A percentile compares a stretch with the other conserved stretches of the same genome.
These are phyloP conservation scores for Clonostachys sp. DNA, from an alignment of 2,329 filamentous ascomycete species.

Conservation along the genomic window DNA sequence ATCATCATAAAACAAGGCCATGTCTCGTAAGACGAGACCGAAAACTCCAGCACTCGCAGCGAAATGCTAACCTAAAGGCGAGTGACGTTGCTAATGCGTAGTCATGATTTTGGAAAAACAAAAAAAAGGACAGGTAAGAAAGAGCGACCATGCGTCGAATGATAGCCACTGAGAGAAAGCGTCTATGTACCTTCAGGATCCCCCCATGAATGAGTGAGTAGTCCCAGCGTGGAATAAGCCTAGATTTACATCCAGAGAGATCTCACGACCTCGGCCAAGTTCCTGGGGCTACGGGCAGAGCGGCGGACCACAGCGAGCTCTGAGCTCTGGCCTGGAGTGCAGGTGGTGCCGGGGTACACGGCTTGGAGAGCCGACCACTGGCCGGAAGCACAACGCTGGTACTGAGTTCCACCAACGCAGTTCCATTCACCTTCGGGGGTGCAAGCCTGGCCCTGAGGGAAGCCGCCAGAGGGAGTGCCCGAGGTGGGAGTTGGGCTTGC, in stretches of 20 bases:
- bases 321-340: slow-evolving; percentile 23
- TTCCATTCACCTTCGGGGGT: slow-evolving; percentile 51
- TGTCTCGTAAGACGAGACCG: no score
- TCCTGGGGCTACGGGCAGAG: neutral
- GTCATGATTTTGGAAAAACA: neutral
- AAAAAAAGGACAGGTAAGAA: neutral
- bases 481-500: neutral
- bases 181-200: neutral
- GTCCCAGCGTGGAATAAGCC: neutral
- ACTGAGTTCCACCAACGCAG: slow-evolving; percentile 49
- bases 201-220: neutral
- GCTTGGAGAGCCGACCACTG: slow-evolving; percentile 42
- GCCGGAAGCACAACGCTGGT: slow-evolving; percentile 60
- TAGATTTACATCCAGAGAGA: neutral
- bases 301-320: slow-evolving; percentile 11
- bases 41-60: no score
- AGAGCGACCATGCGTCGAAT: neutral
- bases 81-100: no score
- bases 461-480: slow-evolving; percentile 14
- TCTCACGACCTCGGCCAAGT: neutral
- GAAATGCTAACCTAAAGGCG: no score
- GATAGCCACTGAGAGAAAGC: neutral
- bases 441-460: slow-evolving; percentile 37
- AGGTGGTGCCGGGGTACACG: slow-evolving; percentile 51
- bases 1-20: no score